phyloP scores from a whole-genome alignment of 305 asterid genomes.

The Solanum aculeatissimum region DNA sequence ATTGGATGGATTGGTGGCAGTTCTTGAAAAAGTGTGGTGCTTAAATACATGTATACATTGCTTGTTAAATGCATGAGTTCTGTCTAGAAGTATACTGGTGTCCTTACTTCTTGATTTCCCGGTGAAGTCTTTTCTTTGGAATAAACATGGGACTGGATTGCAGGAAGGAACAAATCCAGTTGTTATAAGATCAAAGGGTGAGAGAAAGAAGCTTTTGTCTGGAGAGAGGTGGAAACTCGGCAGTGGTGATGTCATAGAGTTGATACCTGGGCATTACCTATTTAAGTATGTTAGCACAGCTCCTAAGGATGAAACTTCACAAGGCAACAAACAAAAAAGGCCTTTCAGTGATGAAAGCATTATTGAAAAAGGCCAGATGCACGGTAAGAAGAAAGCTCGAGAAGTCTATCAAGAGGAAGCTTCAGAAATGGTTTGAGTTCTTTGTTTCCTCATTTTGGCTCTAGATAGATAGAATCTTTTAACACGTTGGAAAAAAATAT shows the following conservation, averaged over 20 bases:
- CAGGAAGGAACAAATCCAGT: constrained; percentile 91
- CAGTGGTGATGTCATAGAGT: constrained; percentile 64
- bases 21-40: neutral
- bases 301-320: constrained; percentile 15
- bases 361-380: constrained; percentile 16
- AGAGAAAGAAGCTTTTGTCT: constrained; percentile 62
- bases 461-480: neutral
- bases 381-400: constrained; percentile 41
- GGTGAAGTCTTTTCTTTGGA: neutral
- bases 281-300: constrained; percentile 47
- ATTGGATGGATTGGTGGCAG: neutral
- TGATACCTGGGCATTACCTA: constrained; percentile 82
- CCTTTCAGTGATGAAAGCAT: constrained; percentile 32
- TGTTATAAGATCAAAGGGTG: constrained; percentile 48
- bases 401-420: constrained; percentile 31
- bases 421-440: constrained; percentile 18
- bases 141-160: constrained; percentile 3
- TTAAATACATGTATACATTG: neutral
- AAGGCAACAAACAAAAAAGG: constrained; percentile 36
- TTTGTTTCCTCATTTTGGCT: neutral
- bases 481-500: neutral
- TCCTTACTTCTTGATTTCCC: neutral
- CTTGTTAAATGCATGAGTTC: neutral
- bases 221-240: constrained; percentile 52
- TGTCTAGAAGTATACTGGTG: neutral